Evolutionary conservation across 805 yeast genomes (phyloP).

Genomic region (Ogataea corticis): DNA sequence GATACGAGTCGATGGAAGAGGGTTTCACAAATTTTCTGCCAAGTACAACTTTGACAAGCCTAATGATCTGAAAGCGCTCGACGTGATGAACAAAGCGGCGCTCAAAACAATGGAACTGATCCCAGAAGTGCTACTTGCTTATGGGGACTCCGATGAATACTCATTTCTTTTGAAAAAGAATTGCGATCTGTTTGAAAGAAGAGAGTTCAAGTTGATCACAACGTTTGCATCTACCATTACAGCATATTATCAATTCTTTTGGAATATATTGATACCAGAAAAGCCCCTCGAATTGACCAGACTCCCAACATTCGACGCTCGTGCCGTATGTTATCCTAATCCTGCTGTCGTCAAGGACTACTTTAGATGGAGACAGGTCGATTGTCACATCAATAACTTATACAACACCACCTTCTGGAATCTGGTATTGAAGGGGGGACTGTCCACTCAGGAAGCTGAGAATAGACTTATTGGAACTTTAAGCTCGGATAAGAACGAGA

Average conservation of each 20-base stretch:
- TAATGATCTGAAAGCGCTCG: constrained; percentile 75
- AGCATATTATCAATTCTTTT: constrained; percentile 66
- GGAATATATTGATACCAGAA: constrained; percentile 63
- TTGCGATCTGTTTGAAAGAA: constrained; percentile 74
- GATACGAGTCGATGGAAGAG: constrained; percentile 88
- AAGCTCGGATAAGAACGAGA: constrained; percentile 84
- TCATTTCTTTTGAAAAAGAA: constrained; percentile 69
- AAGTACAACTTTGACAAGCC: constrained; percentile 81
- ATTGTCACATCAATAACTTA: constrained; percentile 91
- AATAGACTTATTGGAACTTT: constrained; percentile 72
- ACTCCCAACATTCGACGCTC: constrained; percentile 86
- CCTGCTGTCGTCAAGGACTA: constrained; percentile 67
- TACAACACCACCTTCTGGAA: constrained; percentile 95
- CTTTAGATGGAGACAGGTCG: constrained; percentile 93
- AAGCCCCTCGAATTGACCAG: constrained; percentile 39
- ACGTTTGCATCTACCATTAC: constrained; percentile 83
- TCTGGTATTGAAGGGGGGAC: constrained; percentile 65
- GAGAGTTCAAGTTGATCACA: constrained; percentile 78
- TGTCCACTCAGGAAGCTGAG: constrained; percentile 82
- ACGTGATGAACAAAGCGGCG: constrained; percentile 83
- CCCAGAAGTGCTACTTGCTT: constrained; percentile 77
- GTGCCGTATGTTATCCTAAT: constrained; percentile 86
- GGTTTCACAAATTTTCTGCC: constrained; percentile 83
- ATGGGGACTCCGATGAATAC: constrained; percentile 95
- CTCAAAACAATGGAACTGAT: constrained; percentile 58